Conservation (phyloP, 495 filamentous ascomycete genomes). For the Lasiosphaeria ovina region DNA sequence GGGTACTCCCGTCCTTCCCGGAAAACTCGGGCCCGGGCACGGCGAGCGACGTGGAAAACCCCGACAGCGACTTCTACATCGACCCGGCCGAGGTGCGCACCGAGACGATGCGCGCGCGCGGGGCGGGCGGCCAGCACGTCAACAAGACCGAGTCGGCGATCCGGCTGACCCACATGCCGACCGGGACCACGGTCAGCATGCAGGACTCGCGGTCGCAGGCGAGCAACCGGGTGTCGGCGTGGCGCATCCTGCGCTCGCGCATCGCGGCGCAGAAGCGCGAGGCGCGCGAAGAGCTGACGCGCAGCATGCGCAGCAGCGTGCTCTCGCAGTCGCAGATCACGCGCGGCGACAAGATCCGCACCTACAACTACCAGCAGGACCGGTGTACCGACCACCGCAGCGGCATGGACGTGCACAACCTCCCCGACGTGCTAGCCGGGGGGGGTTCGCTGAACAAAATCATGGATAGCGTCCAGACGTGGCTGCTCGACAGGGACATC, state of each 20-base stretch:
- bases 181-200: conserved; percentile 79
- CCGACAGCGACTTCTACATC: conserved; percentile 85
- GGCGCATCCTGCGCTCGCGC: conserved; percentile 78
- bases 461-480: conserved; percentile 76
- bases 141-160: conserved; percentile 98
- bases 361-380: conserved; percentile 93
- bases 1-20: conserved; percentile 87
- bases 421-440: conserved; percentile 76
- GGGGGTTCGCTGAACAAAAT: conserved; percentile 69
- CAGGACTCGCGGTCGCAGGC: conserved; percentile 92
- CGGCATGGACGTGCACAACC: conserved; percentile 76
- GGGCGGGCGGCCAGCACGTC: conserved; percentile 95
- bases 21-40: conserved; percentile 45
- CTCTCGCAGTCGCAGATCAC: conserved; percentile 80
- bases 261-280: conserved; percentile 79
- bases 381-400: conserved; percentile 91
- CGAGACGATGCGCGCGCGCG: conserved; percentile 88
- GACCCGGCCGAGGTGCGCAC: conserved; percentile 79
- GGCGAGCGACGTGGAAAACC: conserved; percentile 69
- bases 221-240: conserved; percentile 80
- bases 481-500: conserved; percentile 77
- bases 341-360: conserved; percentile 88
- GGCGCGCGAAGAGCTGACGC: conserved; percentile 78
- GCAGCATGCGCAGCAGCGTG: conserved; percentile 67
- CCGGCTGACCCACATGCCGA: conserved; percentile 88